Evolutionary conservation across 495 filamentous ascomycete species (phyloP).

Genomic region (Tuber aestivum): DNA sequence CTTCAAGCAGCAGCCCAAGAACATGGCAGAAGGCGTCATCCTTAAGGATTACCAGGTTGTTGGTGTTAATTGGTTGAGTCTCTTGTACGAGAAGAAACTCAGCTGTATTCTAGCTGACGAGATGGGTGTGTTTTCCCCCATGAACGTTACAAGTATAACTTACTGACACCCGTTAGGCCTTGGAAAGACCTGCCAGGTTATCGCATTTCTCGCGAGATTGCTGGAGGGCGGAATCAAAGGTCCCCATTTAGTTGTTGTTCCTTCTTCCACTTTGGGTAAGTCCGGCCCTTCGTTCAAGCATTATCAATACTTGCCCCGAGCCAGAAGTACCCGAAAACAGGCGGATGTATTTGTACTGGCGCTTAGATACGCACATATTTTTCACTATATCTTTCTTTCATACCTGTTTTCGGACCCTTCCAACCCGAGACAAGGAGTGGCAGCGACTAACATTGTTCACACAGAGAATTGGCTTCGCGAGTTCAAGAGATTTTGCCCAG

Average conservation of each 20-base stretch:
- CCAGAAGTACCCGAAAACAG: neutral
- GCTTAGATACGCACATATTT: neutral
- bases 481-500: constrained; percentile 79
- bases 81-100: constrained; percentile 69
- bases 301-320: neutral
- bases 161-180: constrained; percentile 49
- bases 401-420: neutral
- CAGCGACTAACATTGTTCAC: constrained; percentile 11
- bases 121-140: constrained; percentile 56
- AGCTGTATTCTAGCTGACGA: constrained; percentile 93
- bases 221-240: constrained; percentile 61
- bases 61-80: constrained; percentile 84
- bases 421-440: neutral
- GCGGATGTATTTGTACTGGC: neutral
- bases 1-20: constrained; percentile 60
- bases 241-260: constrained; percentile 83
- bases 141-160: constrained; percentile 1
- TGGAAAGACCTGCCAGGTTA: constrained; percentile 95
- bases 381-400: neutral
- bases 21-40: constrained; percentile 62
- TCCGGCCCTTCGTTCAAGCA: neutral
- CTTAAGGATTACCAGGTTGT: constrained; percentile 93
- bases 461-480: constrained; percentile 93
- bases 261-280: constrained; percentile 66
- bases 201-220: constrained; percentile 81